Evolutionary conservation across 2,329 filamentous ascomycete genomes (phyloP), one percentile per base, ranked within the genome.

Genomic region (Aspergillus neotritici): DNA sequence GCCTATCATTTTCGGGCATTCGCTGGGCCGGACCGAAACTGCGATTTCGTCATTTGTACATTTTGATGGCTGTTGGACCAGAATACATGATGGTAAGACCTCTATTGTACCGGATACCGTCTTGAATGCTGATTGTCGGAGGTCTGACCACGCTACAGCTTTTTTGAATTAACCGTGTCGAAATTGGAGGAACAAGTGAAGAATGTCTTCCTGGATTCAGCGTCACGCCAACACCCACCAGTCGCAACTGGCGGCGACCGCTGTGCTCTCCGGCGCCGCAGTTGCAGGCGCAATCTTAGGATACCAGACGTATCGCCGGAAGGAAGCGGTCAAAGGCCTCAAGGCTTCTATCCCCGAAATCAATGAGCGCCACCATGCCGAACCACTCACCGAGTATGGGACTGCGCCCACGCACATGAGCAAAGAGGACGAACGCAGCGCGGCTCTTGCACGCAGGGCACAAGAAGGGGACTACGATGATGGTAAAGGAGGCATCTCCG

Each of bases 391-490:
- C 41, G 68, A 75, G 51, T 77, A 70, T 52, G 75, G 75, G 4
- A 61, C 60, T 15, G 64, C 67, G 15, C 54, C 61, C 4, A 49
- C 55, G 34, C 61, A 53, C 34, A 39, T 64, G 38, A 68, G 59
- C 51, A 68, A 67, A 44, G 79, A 83, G 60, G 80, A 83, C 55
- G 73, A 78, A 56, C 70, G 75, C 48, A 75, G 76, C 52, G 73
- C 76, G 44, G 75, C 73, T 45, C 70, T 83, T 34, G 80, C 80
- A 32, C 71, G 74, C 42, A 70, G 78, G 55, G 80, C 80, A 31
- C 74, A 79, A 48, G 70, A 75, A 52, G 80, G 80, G 15, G 79
- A 83, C 54, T 84, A 83, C 49, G 79, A 83, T 61, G 78, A 83
- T 52, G 77, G 76, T 77, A 57, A 38, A 25, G 21, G 21, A 25